Conservation (phyloP, 345 rosid genomes). For the Camelina neglecta region DNA sequence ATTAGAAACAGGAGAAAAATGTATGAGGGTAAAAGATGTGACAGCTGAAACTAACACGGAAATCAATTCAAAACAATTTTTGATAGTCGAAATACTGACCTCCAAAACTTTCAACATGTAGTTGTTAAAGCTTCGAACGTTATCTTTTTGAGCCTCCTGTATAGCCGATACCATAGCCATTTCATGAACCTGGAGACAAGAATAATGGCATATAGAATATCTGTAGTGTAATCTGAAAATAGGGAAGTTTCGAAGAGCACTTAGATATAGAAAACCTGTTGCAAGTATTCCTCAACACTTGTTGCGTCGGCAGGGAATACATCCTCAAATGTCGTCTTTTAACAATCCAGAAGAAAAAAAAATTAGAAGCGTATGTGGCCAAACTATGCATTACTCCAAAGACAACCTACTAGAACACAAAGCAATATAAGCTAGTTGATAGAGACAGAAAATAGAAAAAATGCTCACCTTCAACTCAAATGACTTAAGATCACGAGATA, state of each 20-base stretch:
- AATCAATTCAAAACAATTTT: not conserved
- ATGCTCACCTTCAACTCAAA: conserved; percentile 76
- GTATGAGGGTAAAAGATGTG: not conserved
- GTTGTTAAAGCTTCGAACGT: conserved; percentile 74
- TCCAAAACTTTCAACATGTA: conserved; percentile 86
- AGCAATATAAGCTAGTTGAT: conserved; percentile 1
- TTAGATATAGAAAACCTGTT: conserved; percentile 59
- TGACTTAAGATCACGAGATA: conserved; percentile 84
- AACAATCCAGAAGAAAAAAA: conserved; percentile 1
- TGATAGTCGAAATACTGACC: conserved; percentile 50
- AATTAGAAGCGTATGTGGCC: not conserved
- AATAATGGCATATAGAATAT: conserved; percentile 10
- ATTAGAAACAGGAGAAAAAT: not conserved
- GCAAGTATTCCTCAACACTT: conserved; percentile 84
- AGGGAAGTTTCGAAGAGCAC: not conserved
- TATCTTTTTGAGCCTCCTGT: conserved; percentile 92
- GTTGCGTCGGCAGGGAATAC: conserved; percentile 90
- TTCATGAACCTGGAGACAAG: conserved; percentile 68
- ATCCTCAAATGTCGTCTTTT: conserved; percentile 86
- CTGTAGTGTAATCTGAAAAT: not conserved
- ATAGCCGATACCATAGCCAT: conserved; percentile 91
- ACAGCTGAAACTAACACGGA: not conserved
- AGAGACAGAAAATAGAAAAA: not conserved
- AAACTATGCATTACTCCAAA: not conserved
- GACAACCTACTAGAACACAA: not conserved